These are phyloP conservation scores for Hyphopichia burtonii DNA, from an alignment of 1,139 yeast species.

Conservation along the genomic window DNA sequence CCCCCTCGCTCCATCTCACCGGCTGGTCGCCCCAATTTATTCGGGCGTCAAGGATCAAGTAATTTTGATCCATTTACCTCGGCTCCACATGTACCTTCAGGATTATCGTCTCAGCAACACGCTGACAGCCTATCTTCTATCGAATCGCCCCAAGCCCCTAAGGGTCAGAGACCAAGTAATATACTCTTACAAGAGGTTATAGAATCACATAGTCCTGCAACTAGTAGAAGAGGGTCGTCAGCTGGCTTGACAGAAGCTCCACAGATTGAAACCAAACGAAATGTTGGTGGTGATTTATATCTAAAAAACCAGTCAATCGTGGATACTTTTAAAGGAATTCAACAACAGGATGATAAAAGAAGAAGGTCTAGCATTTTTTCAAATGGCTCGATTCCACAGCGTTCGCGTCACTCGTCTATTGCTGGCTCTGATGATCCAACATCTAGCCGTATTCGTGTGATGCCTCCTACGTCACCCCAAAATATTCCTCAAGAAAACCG, in stretches of 20 bases:
- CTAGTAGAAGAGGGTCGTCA: slow-evolving; percentile 37
- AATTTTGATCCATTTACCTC: neutral
- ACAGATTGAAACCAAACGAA: slow-evolving; percentile 49
- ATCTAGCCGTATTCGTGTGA: neutral
- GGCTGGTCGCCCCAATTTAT: slow-evolving; percentile 6
- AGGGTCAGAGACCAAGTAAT: slow-evolving; percentile 13
- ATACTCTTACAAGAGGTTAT: slow-evolving; percentile 34
- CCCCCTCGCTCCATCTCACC: slow-evolving; percentile 9
- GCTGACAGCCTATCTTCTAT: neutral
- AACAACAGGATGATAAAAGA: slow-evolving; percentile 45
- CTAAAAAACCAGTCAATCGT: slow-evolving; percentile 47
- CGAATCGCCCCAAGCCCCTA: neutral
- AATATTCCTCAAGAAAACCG: slow-evolving; percentile 9
- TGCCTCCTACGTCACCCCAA: slow-evolving; percentile 7
- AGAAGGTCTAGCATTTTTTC: slow-evolving; percentile 40
- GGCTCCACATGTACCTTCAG: slow-evolving; percentile 18
- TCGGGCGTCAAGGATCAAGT: neutral
- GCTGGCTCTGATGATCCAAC: slow-evolving; percentile 3
- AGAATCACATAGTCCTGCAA: slow-evolving; percentile 26
- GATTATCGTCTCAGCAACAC: slow-evolving; percentile 13
- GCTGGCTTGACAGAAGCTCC: slow-evolving; percentile 43
- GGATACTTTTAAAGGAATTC: slow-evolving; percentile 51
- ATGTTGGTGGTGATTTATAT: slow-evolving; percentile 57
- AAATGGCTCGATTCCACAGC: slow-evolving; percentile 13
- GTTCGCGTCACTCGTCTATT: slow-evolving; percentile 11